Evolutionary conservation across 2,329 filamentous ascomycete species (phyloP), one percentile per base, ranked within the genome.

Genomic region (Leptographium lundbergii): DNA sequence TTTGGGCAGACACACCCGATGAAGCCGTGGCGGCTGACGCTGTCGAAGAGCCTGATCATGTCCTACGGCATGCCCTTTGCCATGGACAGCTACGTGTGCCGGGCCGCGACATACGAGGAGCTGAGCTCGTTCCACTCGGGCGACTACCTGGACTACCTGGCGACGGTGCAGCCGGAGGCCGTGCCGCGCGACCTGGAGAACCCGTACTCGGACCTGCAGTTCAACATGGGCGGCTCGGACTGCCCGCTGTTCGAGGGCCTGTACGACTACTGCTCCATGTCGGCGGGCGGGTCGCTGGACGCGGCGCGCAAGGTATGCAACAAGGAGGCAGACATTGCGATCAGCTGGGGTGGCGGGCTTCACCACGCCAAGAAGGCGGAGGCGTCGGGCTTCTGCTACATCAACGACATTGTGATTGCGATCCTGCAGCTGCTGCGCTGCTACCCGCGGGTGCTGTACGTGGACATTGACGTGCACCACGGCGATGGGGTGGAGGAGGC

Each of bases 1-100:
- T 99, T 99, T 71, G 94, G 94, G 64, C 87, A 89, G 74, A 91
- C 89, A 11, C 94, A 99, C 76, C 94, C 94, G 24, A 99, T 99
- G 94, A 99, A 99, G 72, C 94, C 94, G 61, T 97, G 94, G 92
- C 89, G 94, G 42, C 77, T 99, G 63, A 96, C 91, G 19, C 80
- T 99, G 59, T 95, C 94, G 59, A 97, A 99, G 72, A 90, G 94
- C 67, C 82, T 99, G 54, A 90, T 99, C 63, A 86, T 95, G 69
- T 88, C 90, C 1, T 97, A 97, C 71, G 94, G 94, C 65, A 89
- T 99, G 81, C 91, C 95, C 67, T 88, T 92, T 67, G 91, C 90
- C 63, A 97, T 99, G 94, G 91, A 97, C 73, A 87, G 92, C 64
- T 96, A 95, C 73, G 81, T 90, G 57, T 83, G 92, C 27, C 84